Evolutionary conservation across 306 rosid species (phyloP).

Genomic region (Ziziphus jujuba): DNA sequence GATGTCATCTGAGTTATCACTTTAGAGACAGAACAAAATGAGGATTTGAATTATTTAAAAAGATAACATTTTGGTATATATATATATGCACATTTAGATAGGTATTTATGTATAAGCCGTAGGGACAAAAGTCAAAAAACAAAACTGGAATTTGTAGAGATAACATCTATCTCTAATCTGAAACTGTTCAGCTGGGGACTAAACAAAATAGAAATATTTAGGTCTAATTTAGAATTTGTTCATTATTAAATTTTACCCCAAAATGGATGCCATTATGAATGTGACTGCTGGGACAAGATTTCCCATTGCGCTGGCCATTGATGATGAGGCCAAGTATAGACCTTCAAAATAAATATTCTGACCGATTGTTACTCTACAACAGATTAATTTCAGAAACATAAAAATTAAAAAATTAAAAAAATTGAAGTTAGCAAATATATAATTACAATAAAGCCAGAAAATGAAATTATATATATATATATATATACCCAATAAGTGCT

Average conservation of each 20-base stretch:
- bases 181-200: too few species aligned
- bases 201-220: too few species aligned
- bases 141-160: too few species aligned
- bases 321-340: conserved; percentile 43
- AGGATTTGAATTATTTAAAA: too few species aligned
- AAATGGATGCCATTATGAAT: conserved; percentile 43
- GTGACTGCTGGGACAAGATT: conserved; percentile 67
- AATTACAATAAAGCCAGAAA: background rate
- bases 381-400: background rate
- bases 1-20: too few species aligned
- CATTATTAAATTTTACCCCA: conserved; percentile 30
- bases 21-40: too few species aligned
- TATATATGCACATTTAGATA: too few species aligned
- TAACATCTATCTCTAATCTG: too few species aligned
- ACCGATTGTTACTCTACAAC: conserved; percentile 33
- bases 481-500: conserved; percentile 50
- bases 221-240: too few species aligned
- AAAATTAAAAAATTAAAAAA: background rate
- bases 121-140: too few species aligned
- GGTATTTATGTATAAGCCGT: too few species aligned
- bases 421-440: background rate
- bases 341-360: conserved; percentile 52
- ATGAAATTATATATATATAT: background rate
- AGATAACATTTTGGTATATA: too few species aligned
- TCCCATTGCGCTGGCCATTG: conserved; percentile 49